Evolutionary conservation across 1,284 basidiomycete genomes (phyloP), one percentile per base, ranked within the genome.

Genomic region (Phellopilus nigrolimitatus): DNA sequence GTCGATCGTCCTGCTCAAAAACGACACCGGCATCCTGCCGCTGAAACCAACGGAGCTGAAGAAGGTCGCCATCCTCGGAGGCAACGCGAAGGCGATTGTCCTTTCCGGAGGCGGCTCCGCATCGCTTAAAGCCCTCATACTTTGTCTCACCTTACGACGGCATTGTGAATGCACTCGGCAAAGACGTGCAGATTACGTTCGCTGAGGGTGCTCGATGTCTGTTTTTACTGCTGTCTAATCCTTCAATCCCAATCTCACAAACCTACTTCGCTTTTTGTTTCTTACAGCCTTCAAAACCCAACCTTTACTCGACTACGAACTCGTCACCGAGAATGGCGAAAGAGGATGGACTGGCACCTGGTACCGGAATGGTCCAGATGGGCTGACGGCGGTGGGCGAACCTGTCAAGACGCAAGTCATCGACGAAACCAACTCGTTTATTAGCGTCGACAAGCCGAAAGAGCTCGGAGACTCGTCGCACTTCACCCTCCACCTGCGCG

Each of bases 21-120:
- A 91, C 63, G 73, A 82, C 0, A 62, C 62, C n/a, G 63, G 61
- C 7, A 37, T 86, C 1, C 73, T 91, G 0, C 88, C 88, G 3
- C 69, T 90, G 8, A 68, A 72, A 22, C 70, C 75, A 0, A 61
- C 69, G 44, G 68, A 62, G 24, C 59, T 82, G 53, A 82, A 79
- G 66, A 84, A 81, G 64, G 71, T 90, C 40, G 86, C 85, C 0
- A 80, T 92, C 47, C 75, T 91, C 27, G 89, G 89, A 3, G 79
- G 80, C 0, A 91, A 89, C 60, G 87, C 87, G 17, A 82, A 84
- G 59, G 78, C 79, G 2, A 62, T 74, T 17, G 75, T 84, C 5
- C 70, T 84, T 7, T 84, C 82, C 13, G 89, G 89, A 21, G 89
- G 88, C 24, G 88, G 89, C 2, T 84, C 81, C 13, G 88, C 88